phyloP scores from a whole-genome alignment of 805 yeast species.

The Ogataea salicorniae region DNA sequence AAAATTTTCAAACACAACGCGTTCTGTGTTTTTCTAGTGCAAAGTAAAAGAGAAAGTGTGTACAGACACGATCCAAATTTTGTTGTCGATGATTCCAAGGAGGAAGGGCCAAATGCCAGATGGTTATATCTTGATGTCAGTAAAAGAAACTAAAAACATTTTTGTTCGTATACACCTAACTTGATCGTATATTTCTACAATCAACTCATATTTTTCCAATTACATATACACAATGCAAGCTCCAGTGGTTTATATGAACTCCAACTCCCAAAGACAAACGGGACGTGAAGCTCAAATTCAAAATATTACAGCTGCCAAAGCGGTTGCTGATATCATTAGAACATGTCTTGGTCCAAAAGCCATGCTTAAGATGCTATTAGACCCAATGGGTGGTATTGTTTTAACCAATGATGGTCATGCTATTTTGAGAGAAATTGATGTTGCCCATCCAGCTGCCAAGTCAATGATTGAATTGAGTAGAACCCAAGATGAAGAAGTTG shows the following conservation, averaged over 20 bases:
- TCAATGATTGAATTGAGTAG: slow-evolving; percentile 95
- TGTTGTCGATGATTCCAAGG: too few relatives aligned
- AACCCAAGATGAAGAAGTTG: slow-evolving; percentile 98
- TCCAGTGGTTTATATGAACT: slow-evolving; percentile 79
- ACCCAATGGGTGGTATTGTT: slow-evolving; percentile 95
- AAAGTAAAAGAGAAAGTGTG: too few relatives aligned
- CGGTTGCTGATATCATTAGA: slow-evolving; percentile 95
- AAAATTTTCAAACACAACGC: background rate
- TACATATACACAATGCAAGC: slow-evolving; percentile 57
- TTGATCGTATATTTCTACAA: background rate
- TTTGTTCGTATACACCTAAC: too few relatives aligned
- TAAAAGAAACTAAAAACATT: too few relatives aligned
- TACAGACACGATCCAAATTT: too few relatives aligned
- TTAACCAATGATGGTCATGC: slow-evolving; percentile 99
- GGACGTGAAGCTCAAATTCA: slow-evolving; percentile 97
- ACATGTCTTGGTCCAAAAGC: slow-evolving; percentile 99
- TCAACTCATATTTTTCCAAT: background rate
- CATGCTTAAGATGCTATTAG: slow-evolving; percentile 95
- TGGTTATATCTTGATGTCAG: too few relatives aligned
- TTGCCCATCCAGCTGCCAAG: slow-evolving; percentile 98
- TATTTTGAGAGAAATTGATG: slow-evolving; percentile 92
- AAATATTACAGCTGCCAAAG: slow-evolving; percentile 98
- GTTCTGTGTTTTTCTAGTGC: too few relatives aligned
- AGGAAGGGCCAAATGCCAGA: too few relatives aligned
- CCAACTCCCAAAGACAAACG: slow-evolving; percentile 86